Evolutionary conservation across 805 yeast genomes (phyloP), one percentile per base, ranked within the genome.

Genomic region (Myxozyma nipponensis): DNA sequence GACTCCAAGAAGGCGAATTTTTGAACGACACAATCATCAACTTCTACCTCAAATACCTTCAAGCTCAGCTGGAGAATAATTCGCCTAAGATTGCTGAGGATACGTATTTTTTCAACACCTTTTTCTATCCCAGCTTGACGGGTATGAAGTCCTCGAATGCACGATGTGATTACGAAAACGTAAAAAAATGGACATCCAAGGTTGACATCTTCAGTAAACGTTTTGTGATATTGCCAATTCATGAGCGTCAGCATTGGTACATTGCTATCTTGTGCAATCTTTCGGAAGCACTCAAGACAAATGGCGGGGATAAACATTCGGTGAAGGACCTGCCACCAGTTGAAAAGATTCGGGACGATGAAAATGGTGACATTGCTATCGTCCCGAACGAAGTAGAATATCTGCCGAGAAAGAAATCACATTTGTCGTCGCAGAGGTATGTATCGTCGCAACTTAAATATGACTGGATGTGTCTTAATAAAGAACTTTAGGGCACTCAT

Each of bases 11-110:
- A 50, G 82, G 82, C 42, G 86, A 85, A 55, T 91, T 95, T 90
- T 78, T 93, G 43, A 91, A 93, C 69, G 98, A 93, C 63, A 78
- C 84, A 0, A 72, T 93, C 44, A 83, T 93, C 48, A 96, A 88
- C 66, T 91, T 91, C 64, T 89, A 86, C 62, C 72, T 87, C 72
- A 61, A 64, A 60, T 44, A 62, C 63, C 37, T 46, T 25, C 59
- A 47, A 41, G 66, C 45, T 42, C 51, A 53, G 46, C 72, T 69
- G 53, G 73, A 9, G 24, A 57, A n/a, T 51, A 54, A 13, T 4
- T 59, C 63, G 3, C 62, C 69, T 3, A 59, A 71, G 10, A 45
- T 58, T 6, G 66, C 70, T 2, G 63, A 68, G 6, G 73, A 77
- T 3, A 77, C 72, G 1, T 74, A 77, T 60, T 73, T 89, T 1